phyloP scores from a whole-genome alignment of 345 rosid species.

The Eucalyptus albens region DNA sequence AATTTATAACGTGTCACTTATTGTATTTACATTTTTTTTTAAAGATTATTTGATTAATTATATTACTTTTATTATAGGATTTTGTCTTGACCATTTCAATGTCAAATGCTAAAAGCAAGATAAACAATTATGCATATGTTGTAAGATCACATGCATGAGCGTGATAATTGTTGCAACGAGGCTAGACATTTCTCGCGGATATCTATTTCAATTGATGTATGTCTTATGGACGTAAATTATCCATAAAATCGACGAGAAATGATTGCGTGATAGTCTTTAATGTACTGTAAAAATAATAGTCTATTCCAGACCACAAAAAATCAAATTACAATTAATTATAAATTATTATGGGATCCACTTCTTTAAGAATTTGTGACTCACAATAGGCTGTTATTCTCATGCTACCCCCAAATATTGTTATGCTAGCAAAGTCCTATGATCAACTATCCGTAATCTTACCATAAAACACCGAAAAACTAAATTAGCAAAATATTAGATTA shows the following conservation, averaged over 20 bases:
- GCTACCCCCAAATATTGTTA: too few relatives aligned
- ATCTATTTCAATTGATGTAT: neutral
- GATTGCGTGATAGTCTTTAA: fast-evolving
- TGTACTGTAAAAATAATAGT: fast-evolving
- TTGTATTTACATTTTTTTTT: neutral
- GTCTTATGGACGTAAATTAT: neutral
- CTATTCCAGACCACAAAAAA: too few relatives aligned
- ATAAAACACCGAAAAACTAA: neutral
- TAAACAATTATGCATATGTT: neutral
- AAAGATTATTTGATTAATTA: neutral
- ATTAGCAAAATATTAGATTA: neutral
- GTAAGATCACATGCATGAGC: neutral
- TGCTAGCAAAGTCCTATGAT: neutral
- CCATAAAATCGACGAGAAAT: too few relatives aligned
- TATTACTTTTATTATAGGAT: neutral
- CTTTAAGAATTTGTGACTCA: too few relatives aligned
- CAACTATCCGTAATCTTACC: neutral
- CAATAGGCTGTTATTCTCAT: too few relatives aligned
- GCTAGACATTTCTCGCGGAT: neutral
- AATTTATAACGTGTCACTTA: neutral
- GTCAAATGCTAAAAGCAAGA: neutral
- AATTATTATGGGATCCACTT: too few relatives aligned
- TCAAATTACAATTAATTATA: too few relatives aligned
- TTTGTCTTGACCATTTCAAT: neutral
- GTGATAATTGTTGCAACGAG: neutral